Base-by-base conservation (phyloP, 805 yeast genomes). In the Candida boleticola region DNA sequence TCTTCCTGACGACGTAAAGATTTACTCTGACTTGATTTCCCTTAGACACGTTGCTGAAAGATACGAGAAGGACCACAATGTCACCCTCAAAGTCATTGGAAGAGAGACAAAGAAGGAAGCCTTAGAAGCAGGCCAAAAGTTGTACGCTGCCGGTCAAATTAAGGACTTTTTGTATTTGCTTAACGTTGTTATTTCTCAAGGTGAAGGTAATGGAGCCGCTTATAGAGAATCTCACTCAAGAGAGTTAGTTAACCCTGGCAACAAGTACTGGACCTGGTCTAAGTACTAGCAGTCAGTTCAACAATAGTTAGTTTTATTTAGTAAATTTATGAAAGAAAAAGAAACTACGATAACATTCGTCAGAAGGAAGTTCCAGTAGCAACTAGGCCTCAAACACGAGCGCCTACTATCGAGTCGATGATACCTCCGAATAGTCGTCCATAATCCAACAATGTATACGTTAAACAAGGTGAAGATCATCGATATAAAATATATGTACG, bases 1-100 rank as follows among this genome's bases (percentile, higher is more conserved):
- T 3, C 50, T 79, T 16, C 81, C 82, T 20, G 73, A 77, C 45
- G 47, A 37, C 14, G 43, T 77, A 16, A 66, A 71, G 51, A 53
- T 77, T 27, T 64, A 63, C 38, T 72, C 80, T 16, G 76, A 66
- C 29, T 49, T 41, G n/a, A 55, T 68, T 30, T 53, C 76, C 0
- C 55, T 66, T 25, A 66, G 64, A 43, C 65, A 74, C n/a, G 53
- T 74, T 3, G 55, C 66, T 40, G 51, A 60, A 10, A 58, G 47
- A 30, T 79, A 73, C 48, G 79, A 76, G 53, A 51, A 62, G 45
- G 41, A 50, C 10, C 67, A 72, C 46, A 50, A 59, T 38, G 64
- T 64, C 36, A 63, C 54, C 20, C 46, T 74, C 36, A 59, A 54
- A 25, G 64, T 58, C 23, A 57, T 56, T 43, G 60, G 60, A 41